Evolutionary conservation across 176 grass and related monocot species (phyloP), one percentile per base, ranked within the genome.

Genomic region (Lolium perenne): DNA sequence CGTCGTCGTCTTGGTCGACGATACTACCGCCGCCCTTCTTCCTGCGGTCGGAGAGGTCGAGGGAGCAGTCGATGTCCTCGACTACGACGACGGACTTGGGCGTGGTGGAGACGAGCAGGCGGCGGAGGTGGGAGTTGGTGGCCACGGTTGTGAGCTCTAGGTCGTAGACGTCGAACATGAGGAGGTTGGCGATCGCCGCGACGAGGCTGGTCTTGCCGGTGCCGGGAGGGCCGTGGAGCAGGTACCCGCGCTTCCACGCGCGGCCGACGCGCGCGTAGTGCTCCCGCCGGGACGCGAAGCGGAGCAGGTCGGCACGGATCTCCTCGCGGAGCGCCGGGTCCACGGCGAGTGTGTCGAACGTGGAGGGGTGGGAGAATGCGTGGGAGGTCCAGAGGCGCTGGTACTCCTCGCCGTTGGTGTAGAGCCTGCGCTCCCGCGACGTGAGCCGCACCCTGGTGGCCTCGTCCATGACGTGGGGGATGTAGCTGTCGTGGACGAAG

Each of bases 91-190:
- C 82, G 8, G 88, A 93, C 58, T 90, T 93, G 82, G 89, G 85
- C 23, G 73, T 86, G 15, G 94, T 93, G 2, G 81, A 91, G 10
- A 89, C 89, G 32, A 96, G 94, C n/a, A 96, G 78, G 12, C 89
- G 59, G 18, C 92, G 86, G 58, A 97, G 89, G 38, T 90, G 65
- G 23, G 77, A 83, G 82, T 97, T 97, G 79, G 94, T 76, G n/a
- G 47, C 40, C 55, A 97, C 91, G 0, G 87, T 65, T 16, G 91
- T 97, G 78, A 97, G 87, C 79, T 97, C 91, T 6, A 97, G 86
- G 85, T 93, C 91, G 56, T 92, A 97, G n/a, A 97, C 56, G 85
- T 93, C 87, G 83, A 97, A 97, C 49, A 90, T 82, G 54, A 97
- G 91, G 6, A 97, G 84, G 85, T 97, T 97, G 20, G 91, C 85